A percentile compares a stretch with the other conserved stretches of the same genome.
Conservation (phyloP, 2,329 filamentous ascomycete genomes). For the Aureobasidium sp. region DNA sequence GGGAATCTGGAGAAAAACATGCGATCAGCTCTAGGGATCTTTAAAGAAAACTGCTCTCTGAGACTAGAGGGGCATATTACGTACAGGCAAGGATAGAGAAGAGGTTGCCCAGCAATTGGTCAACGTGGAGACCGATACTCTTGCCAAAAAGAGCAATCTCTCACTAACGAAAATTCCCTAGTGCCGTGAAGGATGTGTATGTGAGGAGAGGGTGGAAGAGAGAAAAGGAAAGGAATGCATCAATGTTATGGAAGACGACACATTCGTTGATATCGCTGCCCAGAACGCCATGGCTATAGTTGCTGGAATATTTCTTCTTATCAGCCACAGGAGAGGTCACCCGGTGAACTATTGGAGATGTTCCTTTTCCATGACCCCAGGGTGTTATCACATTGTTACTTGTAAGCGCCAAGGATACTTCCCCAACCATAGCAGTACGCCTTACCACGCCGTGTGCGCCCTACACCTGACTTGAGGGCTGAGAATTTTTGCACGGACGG, state of each 20-base stretch:
- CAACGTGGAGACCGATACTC: not conserved
- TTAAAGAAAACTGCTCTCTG: not conserved
- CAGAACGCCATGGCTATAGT: conserved; percentile 3
- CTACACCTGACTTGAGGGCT: not conserved
- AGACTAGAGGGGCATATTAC: not conserved
- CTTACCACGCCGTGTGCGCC: not conserved
- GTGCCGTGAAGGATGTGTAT: not conserved
- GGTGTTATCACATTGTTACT: not conserved
- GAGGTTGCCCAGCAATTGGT: not conserved
- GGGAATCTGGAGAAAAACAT: conserved; percentile 11
- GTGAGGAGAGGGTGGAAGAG: not conserved
- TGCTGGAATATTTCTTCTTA: conserved; percentile 1
- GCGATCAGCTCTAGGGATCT: conserved; percentile 5
- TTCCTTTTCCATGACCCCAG: not conserved
- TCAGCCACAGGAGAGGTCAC: not conserved
- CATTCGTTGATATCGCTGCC: conserved; percentile 3
- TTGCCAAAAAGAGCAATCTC: conserved; percentile 13
- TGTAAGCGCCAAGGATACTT: not conserved
- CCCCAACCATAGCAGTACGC: not conserved
- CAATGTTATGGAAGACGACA: not conserved
- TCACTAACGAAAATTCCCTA: conserved; percentile 6
- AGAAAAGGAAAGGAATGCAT: not conserved
- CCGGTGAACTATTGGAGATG: conserved; percentile 1
- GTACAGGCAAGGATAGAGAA: not conserved
- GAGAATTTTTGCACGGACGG: not conserved